Evolutionary conservation across 208 protist species (phyloP), one percentile per base, ranked within the genome.

Genomic region (Naegleria gruberi): DNA sequence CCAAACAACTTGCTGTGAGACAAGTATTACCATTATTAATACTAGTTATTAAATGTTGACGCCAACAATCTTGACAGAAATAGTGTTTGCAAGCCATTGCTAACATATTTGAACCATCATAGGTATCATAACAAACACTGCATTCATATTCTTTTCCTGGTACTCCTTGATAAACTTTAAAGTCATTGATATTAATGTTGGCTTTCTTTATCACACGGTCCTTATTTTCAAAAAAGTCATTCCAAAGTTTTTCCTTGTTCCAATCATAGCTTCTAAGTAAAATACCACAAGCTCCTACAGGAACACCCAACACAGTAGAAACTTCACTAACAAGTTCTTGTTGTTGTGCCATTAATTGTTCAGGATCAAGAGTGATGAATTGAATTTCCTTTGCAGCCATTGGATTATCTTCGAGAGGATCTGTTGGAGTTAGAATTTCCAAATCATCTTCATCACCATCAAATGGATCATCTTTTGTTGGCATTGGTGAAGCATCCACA

Each of bases 11-110:
- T 65, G 88, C 37, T 37, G 46, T 46, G 7, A 90, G 30, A 41
- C 74, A 84, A 26, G 51, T 6, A 57, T 19, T 15, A 43, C 88
- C 88, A 65, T 90, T 43, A 8, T 74, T 90, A 30, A 90, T 57
- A 10, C 6, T 7, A 19, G 43, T 42, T 12, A n/a, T n/a, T n/a
- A 90, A 81, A 42, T 81, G 46, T 10, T 65, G 12, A 10, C 43
- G 40, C 74, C 43, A 81, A 65, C 88, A 90, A 4, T 19, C 34
- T 37, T 42, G 45, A 41, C 88, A 90, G 4, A 90, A 90, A 73
- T 57, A 81, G n/a, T 90, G 88, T 42, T 90, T 81, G 42, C 88
- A 90, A 57, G 46, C 10, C 51, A 90, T n/a, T 6, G 88, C 19
- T 30, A 57, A 44, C 88, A 90, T 90, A 34, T 81, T 23, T 26